These are phyloP conservation scores for Pholiota adiposa DNA, from an alignment of 1,284 basidiomycete species.

Conservation along the genomic window DNA sequence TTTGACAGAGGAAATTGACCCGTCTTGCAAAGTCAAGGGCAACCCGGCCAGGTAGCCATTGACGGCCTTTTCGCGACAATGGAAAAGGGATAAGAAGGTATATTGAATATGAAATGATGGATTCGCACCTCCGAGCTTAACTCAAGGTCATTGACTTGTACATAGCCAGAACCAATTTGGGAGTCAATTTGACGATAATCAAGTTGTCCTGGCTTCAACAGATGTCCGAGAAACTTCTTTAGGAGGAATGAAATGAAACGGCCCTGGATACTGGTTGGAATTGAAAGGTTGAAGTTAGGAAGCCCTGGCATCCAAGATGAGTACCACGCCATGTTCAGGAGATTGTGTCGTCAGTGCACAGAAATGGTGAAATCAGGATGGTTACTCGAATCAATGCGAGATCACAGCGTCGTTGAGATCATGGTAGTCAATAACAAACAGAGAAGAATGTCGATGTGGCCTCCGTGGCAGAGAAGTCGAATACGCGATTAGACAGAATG, in stretches of 20 bases:
- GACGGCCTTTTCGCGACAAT: slow-evolving; percentile 75
- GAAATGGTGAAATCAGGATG: background rate
- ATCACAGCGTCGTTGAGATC: too few species aligned
- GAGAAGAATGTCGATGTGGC: too few species aligned
- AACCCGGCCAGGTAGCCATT: slow-evolving; percentile 72
- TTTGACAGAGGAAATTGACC: slow-evolving; percentile 74
- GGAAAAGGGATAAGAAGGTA: background rate
- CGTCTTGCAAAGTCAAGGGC: slow-evolving; percentile 73
- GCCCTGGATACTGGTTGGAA: slow-evolving; percentile 85
- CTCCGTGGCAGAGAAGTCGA: background rate
- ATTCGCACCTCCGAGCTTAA: slow-evolving; percentile 74
- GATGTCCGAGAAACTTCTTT: slow-evolving; percentile 82
- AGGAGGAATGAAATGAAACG: slow-evolving; percentile 91
- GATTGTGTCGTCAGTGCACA: background rate
- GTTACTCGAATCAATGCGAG: too few species aligned
- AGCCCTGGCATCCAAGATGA: slow-evolving; percentile 60
- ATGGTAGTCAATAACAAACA: background rate
- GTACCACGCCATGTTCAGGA: slow-evolving; percentile 32
- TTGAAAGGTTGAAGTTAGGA: slow-evolving; percentile 67
- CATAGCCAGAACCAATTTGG: slow-evolving; percentile 86
- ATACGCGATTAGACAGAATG: background rate
- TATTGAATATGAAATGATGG: background rate
- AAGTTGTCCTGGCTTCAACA: slow-evolving; percentile 87
- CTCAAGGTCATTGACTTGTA: slow-evolving; percentile 86
- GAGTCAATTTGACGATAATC: slow-evolving; percentile 89